These are phyloP conservation scores for Symbiotaphrina buchneri DNA, from an alignment of 495 filamentous ascomycete genomes.

Conservation along the genomic window DNA sequence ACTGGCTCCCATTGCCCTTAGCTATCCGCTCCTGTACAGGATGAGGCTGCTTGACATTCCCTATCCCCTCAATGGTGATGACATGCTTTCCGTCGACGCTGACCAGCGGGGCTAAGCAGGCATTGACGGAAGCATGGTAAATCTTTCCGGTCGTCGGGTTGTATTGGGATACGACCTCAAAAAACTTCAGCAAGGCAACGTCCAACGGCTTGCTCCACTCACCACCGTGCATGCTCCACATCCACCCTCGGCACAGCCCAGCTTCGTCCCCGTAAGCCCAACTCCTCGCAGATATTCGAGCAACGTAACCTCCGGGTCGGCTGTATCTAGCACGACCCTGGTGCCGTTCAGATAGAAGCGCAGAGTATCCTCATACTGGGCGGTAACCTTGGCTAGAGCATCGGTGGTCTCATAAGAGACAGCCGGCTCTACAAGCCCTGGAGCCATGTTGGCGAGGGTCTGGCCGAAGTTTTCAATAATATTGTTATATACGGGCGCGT, in stretches of 20 bases:
- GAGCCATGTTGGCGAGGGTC: slow-evolving; percentile 33
- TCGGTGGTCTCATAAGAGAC: slow-evolving; percentile 18
- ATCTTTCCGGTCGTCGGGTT: slow-evolving; percentile 79
- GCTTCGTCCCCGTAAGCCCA: slow-evolving; percentile 22
- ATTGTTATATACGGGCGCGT: no score
- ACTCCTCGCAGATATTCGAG: slow-evolving; percentile 21
- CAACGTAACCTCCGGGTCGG: slow-evolving; percentile 20
- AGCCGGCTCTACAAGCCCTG: slow-evolving; percentile 29
- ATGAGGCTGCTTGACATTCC: slow-evolving; percentile 69
- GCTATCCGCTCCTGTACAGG: slow-evolving; percentile 83
- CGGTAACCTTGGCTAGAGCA: slow-evolving; percentile 31
- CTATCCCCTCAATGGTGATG: slow-evolving; percentile 95
- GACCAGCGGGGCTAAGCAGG: slow-evolving; percentile 77
- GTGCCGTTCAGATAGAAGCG: slow-evolving; percentile 23
- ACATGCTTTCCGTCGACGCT: slow-evolving; percentile 96
- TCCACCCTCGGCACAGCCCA: slow-evolving; percentile 80
- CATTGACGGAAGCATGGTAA: slow-evolving; percentile 85
- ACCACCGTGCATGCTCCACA: slow-evolving; percentile 95
- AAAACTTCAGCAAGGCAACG: slow-evolving; percentile 1
- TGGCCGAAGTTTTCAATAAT: neutral
- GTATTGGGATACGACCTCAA: slow-evolving; percentile 61
- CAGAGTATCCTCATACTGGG: slow-evolving; percentile 27
- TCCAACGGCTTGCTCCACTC: slow-evolving; percentile 10
- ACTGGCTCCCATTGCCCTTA: slow-evolving; percentile 38
- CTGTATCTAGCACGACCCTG: slow-evolving; percentile 16